These are phyloP conservation scores for Medicago arabica DNA, from an alignment of 306 rosid species.

Conservation along the genomic window DNA sequence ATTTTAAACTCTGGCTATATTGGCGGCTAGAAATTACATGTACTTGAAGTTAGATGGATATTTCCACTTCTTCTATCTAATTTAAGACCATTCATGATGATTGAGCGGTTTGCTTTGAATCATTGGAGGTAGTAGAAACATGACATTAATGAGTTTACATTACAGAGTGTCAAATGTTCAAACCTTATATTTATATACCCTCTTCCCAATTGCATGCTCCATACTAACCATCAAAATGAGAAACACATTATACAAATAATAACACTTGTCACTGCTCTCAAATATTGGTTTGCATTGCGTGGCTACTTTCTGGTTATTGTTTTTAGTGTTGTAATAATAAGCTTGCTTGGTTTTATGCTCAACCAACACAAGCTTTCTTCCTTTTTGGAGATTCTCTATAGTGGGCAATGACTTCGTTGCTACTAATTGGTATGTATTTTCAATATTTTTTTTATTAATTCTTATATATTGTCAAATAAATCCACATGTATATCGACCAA, in stretches of 20 bases:
- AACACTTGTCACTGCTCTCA: not conserved
- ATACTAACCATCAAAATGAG: slow-evolving; percentile 26
- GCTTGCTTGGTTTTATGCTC: slow-evolving; percentile 38
- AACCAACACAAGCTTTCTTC: slow-evolving; percentile 63
- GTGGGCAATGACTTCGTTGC: slow-evolving; percentile 83
- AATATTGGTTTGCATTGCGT: too few relatives aligned
- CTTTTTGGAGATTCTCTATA: slow-evolving; percentile 82
- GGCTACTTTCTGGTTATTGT: too few relatives aligned
- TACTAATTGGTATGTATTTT: too few relatives aligned
- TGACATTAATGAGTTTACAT: slow-evolving; percentile 41
- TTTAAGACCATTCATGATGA: not conserved
- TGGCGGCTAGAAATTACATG: slow-evolving; percentile 47
- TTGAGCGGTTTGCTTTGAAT: slow-evolving; percentile 56
- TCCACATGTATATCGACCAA: not conserved
- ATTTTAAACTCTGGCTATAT: slow-evolving; percentile 35
- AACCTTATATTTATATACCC: slow-evolving; percentile 42
- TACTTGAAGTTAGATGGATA: slow-evolving; percentile 20
- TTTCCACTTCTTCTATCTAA: not conserved
- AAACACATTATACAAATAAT: not conserved
- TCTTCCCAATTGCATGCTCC: not conserved
- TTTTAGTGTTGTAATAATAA: not conserved
- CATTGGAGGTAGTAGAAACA: slow-evolving; percentile 49
- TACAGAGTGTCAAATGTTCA: not conserved
- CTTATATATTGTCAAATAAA: not conserved
- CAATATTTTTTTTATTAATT: too few relatives aligned